Conservation (phyloP, 495 filamentous ascomycete species). For the Peziza echinospora region DNA sequence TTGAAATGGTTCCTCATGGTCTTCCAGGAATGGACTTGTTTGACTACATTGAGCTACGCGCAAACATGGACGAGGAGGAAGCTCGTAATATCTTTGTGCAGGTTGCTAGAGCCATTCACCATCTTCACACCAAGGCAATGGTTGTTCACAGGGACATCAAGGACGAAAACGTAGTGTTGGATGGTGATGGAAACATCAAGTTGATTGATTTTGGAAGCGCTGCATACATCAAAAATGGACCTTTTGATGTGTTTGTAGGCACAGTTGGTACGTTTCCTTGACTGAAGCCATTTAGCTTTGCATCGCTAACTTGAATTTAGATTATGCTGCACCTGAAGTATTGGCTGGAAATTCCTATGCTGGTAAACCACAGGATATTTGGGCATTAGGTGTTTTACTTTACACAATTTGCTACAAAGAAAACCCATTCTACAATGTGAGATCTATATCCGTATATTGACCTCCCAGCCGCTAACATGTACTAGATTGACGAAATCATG, state of each 20-base stretch:
- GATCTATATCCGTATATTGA: not conserved
- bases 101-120: constrained; percentile 69
- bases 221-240: constrained; percentile 92
- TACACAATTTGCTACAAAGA: constrained; percentile 99
- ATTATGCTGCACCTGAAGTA: constrained; percentile 95
- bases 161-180: constrained; percentile 90
- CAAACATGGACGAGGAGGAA: constrained; percentile 89
- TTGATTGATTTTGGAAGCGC: constrained; percentile 96
- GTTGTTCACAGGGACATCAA: constrained; percentile 98
- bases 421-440: constrained; percentile 82
- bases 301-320: constrained; percentile 25
- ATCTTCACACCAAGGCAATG: constrained; percentile 72
- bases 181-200: constrained; percentile 90
- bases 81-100: constrained; percentile 89
- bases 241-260: constrained; percentile 97
- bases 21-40: constrained; percentile 97
- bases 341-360: constrained; percentile 82
- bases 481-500: constrained; percentile 80
- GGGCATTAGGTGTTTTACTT: constrained; percentile 91
- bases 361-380: constrained; percentile 93
- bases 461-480: not conserved
- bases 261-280: constrained; percentile 59
- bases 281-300: not conserved
- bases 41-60: constrained; percentile 90
- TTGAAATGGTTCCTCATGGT: constrained; percentile 93